Evolutionary conservation across 331 rosid species (phyloP), one percentile per base, ranked within the genome.

Genomic region (Quercus lobata): DNA sequence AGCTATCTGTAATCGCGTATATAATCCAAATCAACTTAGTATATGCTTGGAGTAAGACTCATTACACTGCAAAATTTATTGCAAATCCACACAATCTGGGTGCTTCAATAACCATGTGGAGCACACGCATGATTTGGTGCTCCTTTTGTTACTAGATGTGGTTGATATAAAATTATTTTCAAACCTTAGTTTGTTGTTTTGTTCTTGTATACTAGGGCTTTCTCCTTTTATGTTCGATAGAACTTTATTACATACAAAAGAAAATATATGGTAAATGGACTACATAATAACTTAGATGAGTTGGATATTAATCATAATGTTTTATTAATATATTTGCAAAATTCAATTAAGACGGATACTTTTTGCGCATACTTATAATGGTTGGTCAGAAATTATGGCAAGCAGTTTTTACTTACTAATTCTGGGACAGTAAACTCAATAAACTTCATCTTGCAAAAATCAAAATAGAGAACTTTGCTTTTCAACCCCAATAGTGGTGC

Each of bases 401-500:
- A 68, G 53, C 53, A 68, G 49, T 34, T 18, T 68, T 29, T 68
- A 30, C 25, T 34, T 44, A 68, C 72, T 24, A 22, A 24, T 60
- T 25, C 16, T 25, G 7, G 18, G 68, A 60, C 12, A 22, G 46
- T 6, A 65, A 30, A 65, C 8, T 30, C 71, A 65, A 30, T 65
- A 17, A 3, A 7, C 16, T 30, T 32, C 9, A 37, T n/a, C 22
- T 65, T 15, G 18, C 46, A 30, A 30, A 30, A 65, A 29, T 65
- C 3, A 63, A 29, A 63, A 10, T 60, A 60, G 16, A 32, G 21
- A 57, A 57, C 72, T 81, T 52, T 79, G 72, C 74, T 68, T 73
- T 73, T 80, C 56, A 57, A 66, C 41, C 44, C 27, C 49, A 35
- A 35, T 35, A 35, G 52, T 30, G 24, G 17, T 68, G 52, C 53